Conservation (phyloP, 768 basidiomycete species). For the Trametes cubensis region DNA sequence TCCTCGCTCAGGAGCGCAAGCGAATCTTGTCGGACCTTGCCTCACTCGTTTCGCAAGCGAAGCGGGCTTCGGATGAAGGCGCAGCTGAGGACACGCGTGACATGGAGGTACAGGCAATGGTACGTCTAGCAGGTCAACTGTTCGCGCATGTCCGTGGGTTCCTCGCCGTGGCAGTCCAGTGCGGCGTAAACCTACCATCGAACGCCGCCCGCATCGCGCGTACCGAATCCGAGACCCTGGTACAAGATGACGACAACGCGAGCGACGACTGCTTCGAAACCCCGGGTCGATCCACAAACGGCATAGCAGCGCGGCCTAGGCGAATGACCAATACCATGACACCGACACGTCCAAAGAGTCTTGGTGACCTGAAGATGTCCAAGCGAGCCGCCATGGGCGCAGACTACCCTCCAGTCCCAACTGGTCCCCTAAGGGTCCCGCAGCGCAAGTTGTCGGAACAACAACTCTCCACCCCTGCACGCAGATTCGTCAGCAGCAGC, state of each 20-base stretch:
- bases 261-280: slow-evolving; percentile 17
- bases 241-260: slow-evolving; percentile 25
- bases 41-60: slow-evolving; percentile 79
- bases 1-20: slow-evolving; percentile 77
- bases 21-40: slow-evolving; percentile 81
- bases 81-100: slow-evolving; percentile 51
- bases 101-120: slow-evolving; percentile 73
- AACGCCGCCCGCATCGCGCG: slow-evolving; percentile 19
- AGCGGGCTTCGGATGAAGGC: slow-evolving; percentile 57
- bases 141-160: slow-evolving; percentile 82
- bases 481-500: slow-evolving; percentile 3
- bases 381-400: slow-evolving; percentile 37
- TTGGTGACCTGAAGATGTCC: slow-evolving; percentile 50
- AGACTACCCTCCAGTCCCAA: slow-evolving; percentile 42
- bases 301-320: slow-evolving; percentile 21
- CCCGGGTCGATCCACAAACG: slow-evolving; percentile 21
- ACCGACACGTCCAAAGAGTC: slow-evolving; percentile 52
- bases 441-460: slow-evolving; percentile 20
- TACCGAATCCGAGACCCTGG: slow-evolving; percentile 35
- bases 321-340: slow-evolving; percentile 16
- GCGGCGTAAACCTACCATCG: slow-evolving; percentile 65
- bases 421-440: slow-evolving; percentile 19
- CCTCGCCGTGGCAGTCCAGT: slow-evolving; percentile 73
- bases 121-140: slow-evolving; percentile 77
- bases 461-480: slow-evolving; percentile 17